Conservation (phyloP, 2,329 filamentous ascomycete genomes). For the Hypoxylon sp. region DNA sequence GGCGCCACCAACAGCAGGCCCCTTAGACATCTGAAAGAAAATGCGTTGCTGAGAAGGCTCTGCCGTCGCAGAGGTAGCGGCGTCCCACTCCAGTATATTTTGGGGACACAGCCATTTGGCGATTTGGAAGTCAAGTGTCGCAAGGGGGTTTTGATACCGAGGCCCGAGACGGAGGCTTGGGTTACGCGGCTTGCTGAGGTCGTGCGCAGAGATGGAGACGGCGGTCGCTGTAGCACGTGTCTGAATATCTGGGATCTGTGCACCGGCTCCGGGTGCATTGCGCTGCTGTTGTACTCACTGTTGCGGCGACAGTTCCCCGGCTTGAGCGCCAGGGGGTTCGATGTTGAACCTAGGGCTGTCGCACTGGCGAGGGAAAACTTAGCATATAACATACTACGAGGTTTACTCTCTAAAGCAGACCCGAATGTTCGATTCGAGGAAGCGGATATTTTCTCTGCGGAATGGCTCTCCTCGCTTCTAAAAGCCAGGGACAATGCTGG, state of each 20-base stretch:
- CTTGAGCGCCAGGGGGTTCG: slow-evolving; percentile 76
- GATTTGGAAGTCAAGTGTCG: slow-evolving; percentile 82
- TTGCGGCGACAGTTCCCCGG: slow-evolving; percentile 61
- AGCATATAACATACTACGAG: slow-evolving; percentile 60
- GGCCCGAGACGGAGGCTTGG: slow-evolving; percentile 82
- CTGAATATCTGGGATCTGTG: slow-evolving; percentile 86
- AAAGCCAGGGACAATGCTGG: not conserved
- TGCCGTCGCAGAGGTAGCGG: slow-evolving; percentile 70
- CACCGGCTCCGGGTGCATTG: slow-evolving; percentile 91
- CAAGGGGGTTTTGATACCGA: slow-evolving; percentile 86
- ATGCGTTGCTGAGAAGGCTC: slow-evolving; percentile 56
- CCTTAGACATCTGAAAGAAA: not conserved
- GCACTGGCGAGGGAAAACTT: slow-evolving; percentile 76
- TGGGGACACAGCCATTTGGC: slow-evolving; percentile 92
- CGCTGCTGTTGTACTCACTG: slow-evolving; percentile 79
- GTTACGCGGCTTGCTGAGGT: slow-evolving; percentile 66
- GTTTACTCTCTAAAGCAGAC: slow-evolving; percentile 40
- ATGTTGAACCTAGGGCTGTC: slow-evolving; percentile 78
- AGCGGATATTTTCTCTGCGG: slow-evolving; percentile 66
- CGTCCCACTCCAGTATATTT: slow-evolving; percentile 88
- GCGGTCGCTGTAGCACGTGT: slow-evolving; percentile 4
- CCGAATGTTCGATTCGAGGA: slow-evolving; percentile 60
- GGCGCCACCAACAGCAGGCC: not conserved
- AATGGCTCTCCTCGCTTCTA: slow-evolving; percentile 54
- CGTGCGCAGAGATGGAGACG: slow-evolving; percentile 29